These are phyloP conservation scores for Nicotiana tabacum DNA, from an alignment of 257 asterid genomes.

Conservation along the genomic window DNA sequence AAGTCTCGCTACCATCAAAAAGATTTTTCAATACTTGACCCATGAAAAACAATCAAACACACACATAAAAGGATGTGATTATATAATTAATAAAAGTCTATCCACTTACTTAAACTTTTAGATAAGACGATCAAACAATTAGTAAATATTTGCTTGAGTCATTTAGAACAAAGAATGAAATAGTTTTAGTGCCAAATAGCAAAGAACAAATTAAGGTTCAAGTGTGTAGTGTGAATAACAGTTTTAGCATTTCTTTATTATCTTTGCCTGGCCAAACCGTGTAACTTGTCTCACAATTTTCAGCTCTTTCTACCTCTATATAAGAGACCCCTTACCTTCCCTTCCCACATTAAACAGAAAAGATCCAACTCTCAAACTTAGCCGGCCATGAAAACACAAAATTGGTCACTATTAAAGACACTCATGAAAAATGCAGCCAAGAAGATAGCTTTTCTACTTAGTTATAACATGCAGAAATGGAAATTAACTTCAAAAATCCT, in stretches of 20 bases:
- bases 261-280: background rate
- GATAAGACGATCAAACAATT: background rate
- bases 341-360: too few species aligned
- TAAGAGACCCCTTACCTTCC: too few species aligned
- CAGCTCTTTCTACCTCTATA: background rate
- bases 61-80: background rate
- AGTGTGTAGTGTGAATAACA: background rate
- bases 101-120: background rate
- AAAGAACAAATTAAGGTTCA: background rate
- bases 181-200: background rate
- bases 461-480: too few species aligned
- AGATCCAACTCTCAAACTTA: too few species aligned
- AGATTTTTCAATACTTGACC: background rate
- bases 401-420: too few species aligned
- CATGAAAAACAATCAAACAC: background rate
- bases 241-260: background rate
- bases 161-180: background rate
- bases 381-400: too few species aligned
- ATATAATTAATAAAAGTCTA: background rate
- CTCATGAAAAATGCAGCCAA: too few species aligned
- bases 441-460: too few species aligned
- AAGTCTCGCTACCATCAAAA: background rate
- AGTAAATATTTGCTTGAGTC: background rate
- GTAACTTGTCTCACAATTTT: constrained; percentile 5
- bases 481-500: too few species aligned